Conservation (phyloP, 352 stramenopile genomes). For the Globisporangium apiculatum region DNA sequence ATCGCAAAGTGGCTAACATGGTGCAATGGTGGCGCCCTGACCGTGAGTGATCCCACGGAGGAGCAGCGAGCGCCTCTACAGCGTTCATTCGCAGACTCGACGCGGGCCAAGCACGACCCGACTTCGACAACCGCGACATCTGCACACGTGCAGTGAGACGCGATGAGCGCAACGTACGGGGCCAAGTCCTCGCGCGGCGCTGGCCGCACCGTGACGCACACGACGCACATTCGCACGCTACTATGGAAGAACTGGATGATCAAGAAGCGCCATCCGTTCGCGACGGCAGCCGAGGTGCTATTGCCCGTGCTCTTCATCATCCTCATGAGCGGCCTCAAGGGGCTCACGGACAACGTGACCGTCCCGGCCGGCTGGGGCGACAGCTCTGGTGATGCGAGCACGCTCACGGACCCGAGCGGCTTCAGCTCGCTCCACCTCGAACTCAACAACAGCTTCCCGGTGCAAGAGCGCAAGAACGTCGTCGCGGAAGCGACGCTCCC, state of each 20-base stretch:
- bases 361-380: constrained; percentile 61
- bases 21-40: too few species aligned
- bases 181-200: too few species aligned
- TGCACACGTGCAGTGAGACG: too few species aligned
- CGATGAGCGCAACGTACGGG: too few species aligned
- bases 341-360: constrained; percentile 37
- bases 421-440: constrained; percentile 1
- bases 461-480: constrained; percentile 25
- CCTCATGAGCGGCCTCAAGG: constrained; percentile 44
- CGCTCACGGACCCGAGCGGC: constrained; percentile 3
- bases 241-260: constrained; percentile 73
- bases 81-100: too few species aligned
- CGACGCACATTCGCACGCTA: constrained; percentile 33
- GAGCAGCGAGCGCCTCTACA: too few species aligned
- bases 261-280: constrained; percentile 55
- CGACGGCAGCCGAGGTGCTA: constrained; percentile 45
- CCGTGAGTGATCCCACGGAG: too few species aligned
- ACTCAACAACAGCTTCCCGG: constrained; percentile 1
- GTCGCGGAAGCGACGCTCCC: constrained; percentile 42
- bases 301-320: constrained; percentile 67
- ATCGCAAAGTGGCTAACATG: too few species aligned
- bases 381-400: constrained; percentile 1
- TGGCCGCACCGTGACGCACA: constrained; percentile 4
- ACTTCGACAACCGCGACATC: too few species aligned
- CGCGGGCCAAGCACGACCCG: too few species aligned